Evolutionary conservation across 192 early-diverging fungal species (phyloP).

Genomic region (Coemansia sp.): DNA sequence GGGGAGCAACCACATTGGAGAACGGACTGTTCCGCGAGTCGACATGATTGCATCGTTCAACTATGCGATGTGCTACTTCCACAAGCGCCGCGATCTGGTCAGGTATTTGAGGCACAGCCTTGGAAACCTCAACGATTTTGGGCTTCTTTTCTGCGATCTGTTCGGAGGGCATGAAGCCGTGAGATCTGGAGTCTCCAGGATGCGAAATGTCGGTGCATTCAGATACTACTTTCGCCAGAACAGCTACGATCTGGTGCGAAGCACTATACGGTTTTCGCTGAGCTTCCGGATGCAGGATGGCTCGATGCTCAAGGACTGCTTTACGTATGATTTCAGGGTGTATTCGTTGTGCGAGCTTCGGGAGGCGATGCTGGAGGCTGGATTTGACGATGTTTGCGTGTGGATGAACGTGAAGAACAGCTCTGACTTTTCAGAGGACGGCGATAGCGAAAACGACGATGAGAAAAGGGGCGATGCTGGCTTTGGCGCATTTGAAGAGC

Average conservation of each 20-base stretch:
- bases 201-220: conserved; percentile 20
- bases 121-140: conserved; percentile 31
- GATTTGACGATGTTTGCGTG: conserved; percentile 42
- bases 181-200: conserved; percentile 8
- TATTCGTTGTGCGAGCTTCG: conserved; percentile 52
- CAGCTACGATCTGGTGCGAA: conserved; percentile 35
- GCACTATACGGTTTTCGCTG: conserved; percentile 33
- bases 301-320: conserved; percentile 46
- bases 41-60: conserved; percentile 56
- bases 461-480: neutral
- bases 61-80: conserved; percentile 51
- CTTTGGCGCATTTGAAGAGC: conserved; percentile 24
- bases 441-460: neutral
- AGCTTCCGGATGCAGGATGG: conserved; percentile 54
- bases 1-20: neutral
- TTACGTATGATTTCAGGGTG: conserved; percentile 45
- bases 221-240: conserved; percentile 51
- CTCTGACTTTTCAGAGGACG: neutral
- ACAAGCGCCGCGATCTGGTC: conserved; percentile 40
- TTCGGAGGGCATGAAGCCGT: conserved; percentile 46
- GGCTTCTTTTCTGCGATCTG: conserved; percentile 52
- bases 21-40: conserved; percentile 19
- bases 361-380: conserved; percentile 60
- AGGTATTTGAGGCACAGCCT: conserved; percentile 37
- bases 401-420: conserved; percentile 29